Base-by-base conservation (phyloP, 257 asterid species). In the Lycium ferocissimum region DNA sequence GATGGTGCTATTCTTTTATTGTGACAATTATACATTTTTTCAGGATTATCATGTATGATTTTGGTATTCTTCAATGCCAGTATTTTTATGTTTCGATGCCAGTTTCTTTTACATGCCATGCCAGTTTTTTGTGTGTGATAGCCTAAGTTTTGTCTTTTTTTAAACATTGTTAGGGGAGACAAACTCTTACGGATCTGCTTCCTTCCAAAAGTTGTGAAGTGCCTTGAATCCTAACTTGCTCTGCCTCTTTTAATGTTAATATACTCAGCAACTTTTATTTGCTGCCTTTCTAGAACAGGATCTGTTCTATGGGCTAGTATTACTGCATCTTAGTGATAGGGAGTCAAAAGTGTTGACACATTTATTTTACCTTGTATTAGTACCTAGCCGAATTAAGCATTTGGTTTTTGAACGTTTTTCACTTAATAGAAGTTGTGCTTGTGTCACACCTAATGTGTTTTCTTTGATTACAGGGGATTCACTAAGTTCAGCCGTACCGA, bases 401-500 rank as follows among this genome's bases (percentile, higher is more conserved):
- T 56, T 5, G 15, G 53, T 33, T 20, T 54, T 51, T 4, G 45
- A 40, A 3, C 0, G n/a, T 53, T 3, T 22, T 22, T 13, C 56
- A 20, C 18, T 9, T n/a, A 4, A 53, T 80, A 54, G 53, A 11
- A 26, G 11, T 80, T 80, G 35, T 80, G 56, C 3, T 33, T 12
- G 38, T 57, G 45, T 40, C 56, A 62, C 6, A 13, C 13, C 47
- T 37, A 0, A 9, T 54, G 9, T 53, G 35, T 9, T 38, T 71
- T 5, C 18, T 72, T 49, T 61, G 7, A 80, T 18, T 79, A 14
- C 80, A 85, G 87, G 87, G 87, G 87, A 1, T 85, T 85, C 62
- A 85, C 87, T n/a, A 85, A 85, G 67, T 70, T 81, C 58, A 81
- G 40, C 80, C 85, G 85, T 6, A 45, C 65, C 1, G 87, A 85